These are phyloP conservation scores for Melampsora americana DNA, from an alignment of 1,284 basidiomycete species.

Conservation along the genomic window DNA sequence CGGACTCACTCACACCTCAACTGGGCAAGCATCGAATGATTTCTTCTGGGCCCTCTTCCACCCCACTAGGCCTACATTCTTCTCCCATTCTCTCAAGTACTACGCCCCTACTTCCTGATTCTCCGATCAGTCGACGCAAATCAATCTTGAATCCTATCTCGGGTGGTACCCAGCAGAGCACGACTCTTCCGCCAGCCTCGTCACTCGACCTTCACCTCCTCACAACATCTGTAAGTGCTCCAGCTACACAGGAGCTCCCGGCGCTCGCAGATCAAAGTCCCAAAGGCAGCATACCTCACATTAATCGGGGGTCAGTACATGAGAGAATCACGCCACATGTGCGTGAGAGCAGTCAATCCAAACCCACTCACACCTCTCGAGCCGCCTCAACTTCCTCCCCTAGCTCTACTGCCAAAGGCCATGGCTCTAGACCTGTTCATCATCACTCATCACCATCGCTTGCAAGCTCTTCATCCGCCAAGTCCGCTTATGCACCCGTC, in stretches of 20 bases:
- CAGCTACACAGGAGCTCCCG: constrained; percentile 9
- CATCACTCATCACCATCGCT: constrained; percentile 24
- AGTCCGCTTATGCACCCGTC: background rate
- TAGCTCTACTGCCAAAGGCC: constrained; percentile 5
- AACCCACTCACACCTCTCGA: constrained; percentile 25
- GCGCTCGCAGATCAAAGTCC: background rate
- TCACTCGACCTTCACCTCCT: constrained; percentile 28
- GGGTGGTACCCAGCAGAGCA: background rate
- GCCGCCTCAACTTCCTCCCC: constrained; percentile 6
- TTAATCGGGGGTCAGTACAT: too few relatives aligned
- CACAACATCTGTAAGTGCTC: constrained; percentile 10
- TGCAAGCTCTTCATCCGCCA: background rate
- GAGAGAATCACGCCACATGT: background rate
- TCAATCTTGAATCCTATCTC: constrained; percentile 32
- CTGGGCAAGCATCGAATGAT: background rate
- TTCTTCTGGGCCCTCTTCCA: constrained; percentile 7
- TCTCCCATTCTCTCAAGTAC: constrained; percentile 23
- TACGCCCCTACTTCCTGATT: constrained; percentile 24
- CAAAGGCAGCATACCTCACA: too few relatives aligned
- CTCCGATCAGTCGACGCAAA: constrained; percentile 31
- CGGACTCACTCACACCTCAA: constrained; percentile 1
- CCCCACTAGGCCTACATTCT: background rate
- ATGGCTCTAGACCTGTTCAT: constrained; percentile 15
- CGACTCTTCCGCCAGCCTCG: constrained; percentile 6
- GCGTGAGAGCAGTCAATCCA: background rate